Conservation (phyloP, 768 basidiomycete genomes). For the Xerocomus spinulosus region DNA sequence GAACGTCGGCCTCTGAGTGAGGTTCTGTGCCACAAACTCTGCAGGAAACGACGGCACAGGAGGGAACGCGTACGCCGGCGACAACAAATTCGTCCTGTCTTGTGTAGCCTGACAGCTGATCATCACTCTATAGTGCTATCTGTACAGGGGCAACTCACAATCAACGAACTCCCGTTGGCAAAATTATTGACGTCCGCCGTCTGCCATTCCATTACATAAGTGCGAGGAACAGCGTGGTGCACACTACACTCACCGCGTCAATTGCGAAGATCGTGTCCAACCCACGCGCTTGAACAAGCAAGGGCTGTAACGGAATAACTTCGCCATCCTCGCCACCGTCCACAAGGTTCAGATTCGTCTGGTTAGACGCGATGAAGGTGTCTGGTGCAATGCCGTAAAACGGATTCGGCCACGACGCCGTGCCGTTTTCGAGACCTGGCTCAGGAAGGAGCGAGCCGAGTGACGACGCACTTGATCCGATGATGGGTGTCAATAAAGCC, state of each 20-base stretch:
- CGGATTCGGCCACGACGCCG: constrained; percentile 35
- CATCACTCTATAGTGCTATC: neutral
- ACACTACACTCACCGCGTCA: constrained; percentile 33
- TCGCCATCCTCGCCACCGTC: constrained; percentile 44
- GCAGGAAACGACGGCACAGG: constrained; percentile 22
- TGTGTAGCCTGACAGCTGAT: constrained; percentile 23
- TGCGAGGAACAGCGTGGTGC: too few species aligned
- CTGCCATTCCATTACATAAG: constrained; percentile 2
- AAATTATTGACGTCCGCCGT: constrained; percentile 15
- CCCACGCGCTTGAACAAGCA: constrained; percentile 42
- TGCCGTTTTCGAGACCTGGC: constrained; percentile 24
- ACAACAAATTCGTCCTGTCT: constrained; percentile 37
- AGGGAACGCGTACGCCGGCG: constrained; percentile 32
- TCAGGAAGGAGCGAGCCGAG: constrained; percentile 25
- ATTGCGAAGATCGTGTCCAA: constrained; percentile 50
- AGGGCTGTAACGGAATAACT: constrained; percentile 45
- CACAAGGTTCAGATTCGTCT: constrained; percentile 32
- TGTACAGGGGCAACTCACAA: constrained; percentile 13
- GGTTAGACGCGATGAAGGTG: constrained; percentile 32
- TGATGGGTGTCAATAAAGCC: constrained; percentile 7
- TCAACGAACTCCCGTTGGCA: constrained; percentile 23
- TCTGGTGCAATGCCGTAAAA: constrained; percentile 34
- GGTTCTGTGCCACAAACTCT: constrained; percentile 34
- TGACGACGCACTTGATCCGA: constrained; percentile 12
- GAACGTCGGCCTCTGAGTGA: constrained; percentile 39